Conservation (phyloP, 2,329 filamentous ascomycete species). For the Ophiostoma montium region DNA sequence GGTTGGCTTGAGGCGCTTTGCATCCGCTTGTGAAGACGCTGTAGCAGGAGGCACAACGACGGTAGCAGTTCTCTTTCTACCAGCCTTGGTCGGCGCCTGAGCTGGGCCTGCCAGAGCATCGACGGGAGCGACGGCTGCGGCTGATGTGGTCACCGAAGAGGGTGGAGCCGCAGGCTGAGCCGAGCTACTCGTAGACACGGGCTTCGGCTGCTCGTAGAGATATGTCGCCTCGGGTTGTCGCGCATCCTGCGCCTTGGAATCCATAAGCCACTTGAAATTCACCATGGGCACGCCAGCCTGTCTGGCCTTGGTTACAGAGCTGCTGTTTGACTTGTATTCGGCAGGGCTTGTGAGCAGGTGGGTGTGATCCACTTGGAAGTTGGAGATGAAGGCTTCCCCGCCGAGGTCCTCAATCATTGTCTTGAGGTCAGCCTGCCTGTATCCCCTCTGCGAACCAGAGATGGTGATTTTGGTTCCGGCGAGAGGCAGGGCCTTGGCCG, state of each 20-base stretch:
- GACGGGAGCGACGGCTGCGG: neutral
- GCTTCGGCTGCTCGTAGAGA: neutral
- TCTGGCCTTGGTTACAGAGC: slow-evolving; percentile 28
- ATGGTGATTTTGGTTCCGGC: slow-evolving; percentile 38
- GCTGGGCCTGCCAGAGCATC: neutral
- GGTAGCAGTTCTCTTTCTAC: slow-evolving; percentile 1
- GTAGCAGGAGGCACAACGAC: neutral
- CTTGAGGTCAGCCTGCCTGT: neutral
- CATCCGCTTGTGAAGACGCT: neutral
- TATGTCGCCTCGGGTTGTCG: slow-evolving; percentile 22
- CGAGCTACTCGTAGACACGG: neutral
- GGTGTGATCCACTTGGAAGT: neutral
- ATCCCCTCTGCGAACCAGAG: slow-evolving; percentile 28
- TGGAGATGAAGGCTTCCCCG: neutral
- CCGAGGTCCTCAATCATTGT: neutral
- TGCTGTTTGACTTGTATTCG: slow-evolving; percentile 25
- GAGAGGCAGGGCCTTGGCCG: slow-evolving; percentile 20
- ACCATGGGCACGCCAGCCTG: slow-evolving; percentile 36
- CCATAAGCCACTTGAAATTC: slow-evolving; percentile 44
- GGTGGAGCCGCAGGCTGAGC: neutral
- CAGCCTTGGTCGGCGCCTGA: neutral
- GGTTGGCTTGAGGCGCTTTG: slow-evolving; percentile 2
- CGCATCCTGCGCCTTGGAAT: slow-evolving; percentile 31
- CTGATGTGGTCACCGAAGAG: neutral
- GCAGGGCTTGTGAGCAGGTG: neutral